Base-by-base conservation (phyloP, 768 basidiomycete genomes). In the Lentinula edodes region DNA sequence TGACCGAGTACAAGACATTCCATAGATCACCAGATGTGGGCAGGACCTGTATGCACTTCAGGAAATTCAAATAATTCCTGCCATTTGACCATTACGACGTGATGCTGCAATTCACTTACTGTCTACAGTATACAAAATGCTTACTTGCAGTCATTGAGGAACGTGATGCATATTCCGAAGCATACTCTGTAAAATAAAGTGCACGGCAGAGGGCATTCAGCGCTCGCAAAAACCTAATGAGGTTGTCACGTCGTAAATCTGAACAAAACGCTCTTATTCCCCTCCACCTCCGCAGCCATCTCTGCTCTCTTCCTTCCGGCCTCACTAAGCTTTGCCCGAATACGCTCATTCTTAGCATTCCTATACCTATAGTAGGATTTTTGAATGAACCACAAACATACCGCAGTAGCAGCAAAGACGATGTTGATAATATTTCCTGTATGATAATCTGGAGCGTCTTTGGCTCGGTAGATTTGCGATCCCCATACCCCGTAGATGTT, bases 401-500 rank as follows among this genome's bases (percentile, higher is more conserved):
- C 42, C 12, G 66, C 63, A 16, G 54, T 41, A 7, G 54, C 58
- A 35, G 65, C 62, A 45, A 67, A 66, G 3, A 51, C 63, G 32
- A 67, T 63, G 48, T 67, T 67, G 48, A 67, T 66, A 15, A 61
- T 51, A 35, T 64, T 66, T 23, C 65, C 65, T n/a, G 57, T 56
- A 12, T 54, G 55, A 55, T 65, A 66, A 36, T 66, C 64, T 63
- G 65, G 65, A 7, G 74, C 71, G 61, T 77, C 76, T 36, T 73
- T 69, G 12, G 73, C 74, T 32, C 71, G 74, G 63, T 76, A 77
- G 41, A 77, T 76, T 64, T 73, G 72, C 7, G 74, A 73, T 20
- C 70, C 74, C 73, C 66, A 66, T 12, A 55, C 53, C 43, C 64
- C 66, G 41, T 67, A 68, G 20, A 65, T 59, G 53, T 72, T 61